Conservation (phyloP, 768 basidiomycete species). For the Clitopilus passeckerianus region DNA sequence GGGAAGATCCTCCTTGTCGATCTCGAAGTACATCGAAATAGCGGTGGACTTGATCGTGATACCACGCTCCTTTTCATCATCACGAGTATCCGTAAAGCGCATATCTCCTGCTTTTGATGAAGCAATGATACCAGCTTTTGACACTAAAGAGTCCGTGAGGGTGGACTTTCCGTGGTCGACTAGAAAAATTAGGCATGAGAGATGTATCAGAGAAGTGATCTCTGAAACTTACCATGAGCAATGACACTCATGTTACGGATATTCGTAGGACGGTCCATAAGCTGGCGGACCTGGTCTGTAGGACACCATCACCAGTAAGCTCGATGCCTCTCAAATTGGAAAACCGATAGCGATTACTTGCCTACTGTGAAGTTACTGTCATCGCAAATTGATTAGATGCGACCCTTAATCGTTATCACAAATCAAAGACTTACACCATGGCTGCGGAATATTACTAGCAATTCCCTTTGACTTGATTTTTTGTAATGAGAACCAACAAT, state of each 20-base stretch:
- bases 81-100: constrained; percentile 96
- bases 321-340: background rate
- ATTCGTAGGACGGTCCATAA: constrained; percentile 89
- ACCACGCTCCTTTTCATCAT: constrained; percentile 99
- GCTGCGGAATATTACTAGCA: constrained; percentile 40
- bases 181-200: constrained; percentile 23
- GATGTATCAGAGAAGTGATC: background rate
- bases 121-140: constrained; percentile 99
- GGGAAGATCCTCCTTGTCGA: constrained; percentile 81
- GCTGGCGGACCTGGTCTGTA: constrained; percentile 77
- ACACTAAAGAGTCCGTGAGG: constrained; percentile 96
- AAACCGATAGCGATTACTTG: constrained; percentile 30
- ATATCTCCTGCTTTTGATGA: constrained; percentile 90
- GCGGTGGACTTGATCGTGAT: constrained; percentile 99
- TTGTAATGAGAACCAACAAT: background rate
- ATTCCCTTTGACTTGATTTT: constrained; percentile 3
- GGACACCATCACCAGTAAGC: constrained; percentile 5
- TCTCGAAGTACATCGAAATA: constrained; percentile 99
- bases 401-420: constrained; percentile 3
- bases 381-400: constrained; percentile 2
- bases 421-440: constrained; percentile 71
- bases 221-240: constrained; percentile 68
- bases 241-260: constrained; percentile 96
- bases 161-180: constrained; percentile 99
- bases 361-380: constrained; percentile 86